A percentile compares a stretch with the other conserved stretches of the same genome.
Conservation (phyloP, 352 stramenopile genomes). For the Thalassiosira exigua region DNA sequence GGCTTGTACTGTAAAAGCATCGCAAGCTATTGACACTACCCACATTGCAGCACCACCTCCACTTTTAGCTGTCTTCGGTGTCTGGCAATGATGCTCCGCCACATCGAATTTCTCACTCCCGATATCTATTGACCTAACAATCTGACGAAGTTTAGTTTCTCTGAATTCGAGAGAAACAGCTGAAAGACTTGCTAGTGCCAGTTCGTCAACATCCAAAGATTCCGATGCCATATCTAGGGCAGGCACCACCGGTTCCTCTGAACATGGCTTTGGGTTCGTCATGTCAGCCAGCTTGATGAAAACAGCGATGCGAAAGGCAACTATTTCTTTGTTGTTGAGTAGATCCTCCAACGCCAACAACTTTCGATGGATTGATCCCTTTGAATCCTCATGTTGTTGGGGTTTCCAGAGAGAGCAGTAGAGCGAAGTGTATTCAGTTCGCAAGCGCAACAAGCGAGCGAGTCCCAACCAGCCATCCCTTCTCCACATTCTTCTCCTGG, state of each 20-base stretch:
- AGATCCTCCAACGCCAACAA: constrained; percentile 69
- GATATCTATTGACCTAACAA: constrained; percentile 22
- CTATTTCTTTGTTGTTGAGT: constrained; percentile 66
- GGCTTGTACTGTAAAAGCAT: constrained; percentile 65
- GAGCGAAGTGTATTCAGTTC: constrained; percentile 57
- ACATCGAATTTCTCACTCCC: neutral
- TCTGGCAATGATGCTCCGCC: neutral
- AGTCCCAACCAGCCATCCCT: constrained; percentile 65
- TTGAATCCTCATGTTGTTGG: constrained; percentile 3
- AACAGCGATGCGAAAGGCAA: constrained; percentile 67
- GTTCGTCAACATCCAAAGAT: constrained; percentile 27
- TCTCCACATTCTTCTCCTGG: constrained; percentile 18
- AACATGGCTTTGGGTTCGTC: neutral
- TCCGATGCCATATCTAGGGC: constrained; percentile 4
- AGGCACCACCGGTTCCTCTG: too few species aligned
- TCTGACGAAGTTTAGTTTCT: constrained; percentile 29
- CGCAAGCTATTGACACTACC: constrained; percentile 54
- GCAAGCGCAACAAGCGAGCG: constrained; percentile 45
- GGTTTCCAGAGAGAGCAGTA: constrained; percentile 46
- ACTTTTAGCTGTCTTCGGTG: too few species aligned
- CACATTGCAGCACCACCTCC: constrained; percentile 11
- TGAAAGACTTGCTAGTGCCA: constrained; percentile 17
- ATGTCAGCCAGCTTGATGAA: constrained; percentile 28
- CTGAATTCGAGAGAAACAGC: constrained; percentile 36
- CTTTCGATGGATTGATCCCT: constrained; percentile 41